Conservation (phyloP, 2,329 filamentous ascomycete genomes). For the Paramyrothecium roridum region DNA sequence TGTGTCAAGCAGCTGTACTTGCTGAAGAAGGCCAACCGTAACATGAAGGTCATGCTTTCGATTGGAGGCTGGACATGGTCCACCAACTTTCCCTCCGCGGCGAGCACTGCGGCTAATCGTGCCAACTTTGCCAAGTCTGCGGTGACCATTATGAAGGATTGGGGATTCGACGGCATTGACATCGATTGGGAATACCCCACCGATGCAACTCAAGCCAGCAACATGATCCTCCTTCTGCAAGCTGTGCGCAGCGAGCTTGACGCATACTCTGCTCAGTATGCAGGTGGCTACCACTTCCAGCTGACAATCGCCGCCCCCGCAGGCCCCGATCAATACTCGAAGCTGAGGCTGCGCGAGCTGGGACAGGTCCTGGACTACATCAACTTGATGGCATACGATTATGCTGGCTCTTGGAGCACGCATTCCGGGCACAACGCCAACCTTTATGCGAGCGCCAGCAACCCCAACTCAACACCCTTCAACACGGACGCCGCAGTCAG, state of each 20-base stretch:
- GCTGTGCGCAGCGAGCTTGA: conserved; percentile 45
- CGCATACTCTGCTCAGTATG: conserved; percentile 39
- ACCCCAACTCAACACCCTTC: conserved; percentile 63
- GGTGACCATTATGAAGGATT: conserved; percentile 68
- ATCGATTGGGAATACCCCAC: conserved; percentile 36
- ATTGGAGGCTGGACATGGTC: conserved; percentile 89
- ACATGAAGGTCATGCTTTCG: conserved; percentile 73
- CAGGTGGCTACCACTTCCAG: conserved; percentile 47
- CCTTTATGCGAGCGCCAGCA: conserved; percentile 52
- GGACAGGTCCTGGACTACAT: conserved; percentile 50
- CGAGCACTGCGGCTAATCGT: conserved; percentile 60
- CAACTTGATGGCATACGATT: conserved; percentile 78
- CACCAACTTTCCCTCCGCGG: conserved; percentile 66
- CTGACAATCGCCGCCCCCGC: conserved; percentile 52
- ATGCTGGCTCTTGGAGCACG: conserved; percentile 66
- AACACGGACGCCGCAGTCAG: conserved; percentile 63
- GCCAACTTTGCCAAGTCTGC: conserved; percentile 66
- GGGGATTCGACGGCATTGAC: conserved; percentile 57
- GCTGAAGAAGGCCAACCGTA: conserved; percentile 73
- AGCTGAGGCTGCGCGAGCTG: conserved; percentile 45
- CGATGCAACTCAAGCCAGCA: conserved; percentile 33
- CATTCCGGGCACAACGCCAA: conserved; percentile 69
- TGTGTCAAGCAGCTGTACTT: conserved; percentile 76
- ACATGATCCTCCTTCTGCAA: conserved; percentile 42
- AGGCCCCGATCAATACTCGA: conserved; percentile 44